These are phyloP conservation scores for Maudiozyma bulderi DNA, from an alignment of 805 yeast genomes.

Conservation along the genomic window DNA sequence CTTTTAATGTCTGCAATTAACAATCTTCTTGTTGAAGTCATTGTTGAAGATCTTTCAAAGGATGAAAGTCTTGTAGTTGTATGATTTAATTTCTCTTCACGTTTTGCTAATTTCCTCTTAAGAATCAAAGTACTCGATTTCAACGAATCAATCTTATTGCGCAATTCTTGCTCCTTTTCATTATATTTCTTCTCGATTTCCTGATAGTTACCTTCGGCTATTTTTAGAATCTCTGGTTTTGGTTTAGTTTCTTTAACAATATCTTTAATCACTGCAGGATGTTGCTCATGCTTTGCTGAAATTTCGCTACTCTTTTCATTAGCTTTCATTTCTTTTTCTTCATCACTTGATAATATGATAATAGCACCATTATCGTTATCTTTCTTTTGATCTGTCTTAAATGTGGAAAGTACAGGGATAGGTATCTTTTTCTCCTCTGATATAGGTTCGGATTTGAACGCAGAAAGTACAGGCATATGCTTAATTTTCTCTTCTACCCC, in stretches of 20 bases:
- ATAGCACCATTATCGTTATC: background rate
- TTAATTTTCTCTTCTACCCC: too few relatives aligned
- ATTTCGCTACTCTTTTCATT: background rate
- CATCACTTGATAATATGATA: background rate
- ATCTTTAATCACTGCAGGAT: background rate
- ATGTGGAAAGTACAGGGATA: background rate
- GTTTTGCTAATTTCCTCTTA: slow-evolving; percentile 14
- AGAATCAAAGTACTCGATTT: slow-evolving; percentile 15
- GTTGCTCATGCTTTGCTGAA: background rate
- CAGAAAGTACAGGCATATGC: too few relatives aligned
- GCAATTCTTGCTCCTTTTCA: slow-evolving; percentile 8
- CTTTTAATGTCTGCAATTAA: slow-evolving; percentile 10
- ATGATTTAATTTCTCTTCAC: slow-evolving; percentile 16
- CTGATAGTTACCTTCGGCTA: slow-evolving; percentile 3
- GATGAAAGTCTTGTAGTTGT: slow-evolving; percentile 4
- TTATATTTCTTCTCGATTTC: background rate
- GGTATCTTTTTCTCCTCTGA: background rate
- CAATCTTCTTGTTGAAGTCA: slow-evolving; percentile 11
- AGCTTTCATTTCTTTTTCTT: background rate
- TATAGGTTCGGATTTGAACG: too few relatives aligned
- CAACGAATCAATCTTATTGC: slow-evolving; percentile 8
- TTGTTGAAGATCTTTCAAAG: slow-evolving; percentile 6
- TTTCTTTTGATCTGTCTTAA: background rate
- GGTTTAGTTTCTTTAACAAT: background rate
- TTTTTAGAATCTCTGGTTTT: background rate